These are phyloP conservation scores for Pleurotus salmoneostramineus DNA, from an alignment of 768 basidiomycete species.

Conservation along the genomic window DNA sequence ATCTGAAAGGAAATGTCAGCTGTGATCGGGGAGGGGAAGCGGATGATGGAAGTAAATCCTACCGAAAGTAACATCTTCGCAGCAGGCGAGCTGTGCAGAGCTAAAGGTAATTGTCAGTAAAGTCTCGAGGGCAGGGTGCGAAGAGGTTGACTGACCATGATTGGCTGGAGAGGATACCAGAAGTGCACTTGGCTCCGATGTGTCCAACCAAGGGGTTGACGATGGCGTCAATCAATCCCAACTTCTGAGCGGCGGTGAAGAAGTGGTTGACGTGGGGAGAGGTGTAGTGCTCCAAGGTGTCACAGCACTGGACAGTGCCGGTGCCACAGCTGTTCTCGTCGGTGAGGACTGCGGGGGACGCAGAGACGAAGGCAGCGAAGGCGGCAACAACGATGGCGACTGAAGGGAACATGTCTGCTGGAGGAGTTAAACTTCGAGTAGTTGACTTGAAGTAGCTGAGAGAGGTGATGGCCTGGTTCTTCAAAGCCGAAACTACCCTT, in stretches of 20 bases:
- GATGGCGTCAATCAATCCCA: neutral
- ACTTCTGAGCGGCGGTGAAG: neutral
- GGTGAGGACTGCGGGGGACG: neutral
- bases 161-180: neutral
- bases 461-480: neutral
- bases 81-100: constrained; percentile 3
- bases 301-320: constrained; percentile 1
- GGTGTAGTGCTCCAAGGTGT: constrained; percentile 5
- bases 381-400: constrained; percentile 2
- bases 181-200: neutral
- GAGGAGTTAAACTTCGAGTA: constrained; percentile 1
- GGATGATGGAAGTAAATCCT: neutral
- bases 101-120: neutral
- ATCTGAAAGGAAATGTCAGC: neutral
- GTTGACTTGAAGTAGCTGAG: neutral
- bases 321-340: constrained; percentile 2
- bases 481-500: neutral
- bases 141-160: neutral
- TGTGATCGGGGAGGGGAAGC: neutral
- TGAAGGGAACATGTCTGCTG: neutral
- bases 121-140: neutral
- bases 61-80: constrained; percentile 5
- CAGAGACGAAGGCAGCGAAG: neutral
- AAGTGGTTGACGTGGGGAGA: neutral
- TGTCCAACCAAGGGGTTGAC: constrained; percentile 2